phyloP scores from a whole-genome alignment of 2,329 filamentous ascomycete species.

The Ophiocordyceps camponoti-floridani region DNA sequence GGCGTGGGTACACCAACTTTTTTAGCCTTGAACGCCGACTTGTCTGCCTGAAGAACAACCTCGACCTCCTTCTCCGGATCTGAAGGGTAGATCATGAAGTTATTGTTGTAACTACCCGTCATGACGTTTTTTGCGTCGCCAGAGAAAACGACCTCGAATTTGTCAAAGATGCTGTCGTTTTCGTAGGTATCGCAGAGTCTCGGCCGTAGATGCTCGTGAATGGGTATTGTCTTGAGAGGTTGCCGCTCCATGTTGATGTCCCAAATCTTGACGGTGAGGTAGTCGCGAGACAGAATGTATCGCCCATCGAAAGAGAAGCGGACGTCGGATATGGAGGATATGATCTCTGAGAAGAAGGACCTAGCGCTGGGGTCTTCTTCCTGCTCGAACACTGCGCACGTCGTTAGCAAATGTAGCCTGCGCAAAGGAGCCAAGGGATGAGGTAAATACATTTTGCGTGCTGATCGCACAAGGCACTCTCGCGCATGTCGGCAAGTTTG shows the following conservation, averaged over 20 bases:
- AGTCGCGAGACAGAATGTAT: constrained; percentile 94
- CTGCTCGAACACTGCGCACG: constrained; percentile 74
- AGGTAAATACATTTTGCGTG: constrained; percentile 67
- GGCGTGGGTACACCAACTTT: constrained; percentile 96
- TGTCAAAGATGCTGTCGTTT: constrained; percentile 99
- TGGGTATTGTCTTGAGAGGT: constrained; percentile 95
- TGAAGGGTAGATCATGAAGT: constrained; percentile 99
- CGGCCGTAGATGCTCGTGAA: constrained; percentile 90
- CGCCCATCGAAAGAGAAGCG: constrained; percentile 92
- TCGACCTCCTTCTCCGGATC: constrained; percentile 93
- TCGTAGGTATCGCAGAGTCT: constrained; percentile 96
- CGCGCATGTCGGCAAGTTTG: constrained; percentile 95
- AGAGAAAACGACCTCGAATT: constrained; percentile 98
- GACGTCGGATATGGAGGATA: constrained; percentile 96
- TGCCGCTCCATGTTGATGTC: constrained; percentile 98
- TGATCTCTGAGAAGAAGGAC: constrained; percentile 99
- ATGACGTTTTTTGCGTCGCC: constrained; percentile 98
- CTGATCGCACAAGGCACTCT: constrained; percentile 88
- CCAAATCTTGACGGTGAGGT: constrained; percentile 98
- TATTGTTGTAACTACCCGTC: constrained; percentile 99
- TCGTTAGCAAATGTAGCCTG: constrained; percentile 6
- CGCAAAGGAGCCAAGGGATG: neutral
- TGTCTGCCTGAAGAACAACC: constrained; percentile 92
- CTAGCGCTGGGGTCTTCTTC: constrained; percentile 94
- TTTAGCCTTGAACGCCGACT: constrained; percentile 99